Base-by-base conservation (phyloP, 2,329 filamentous ascomycete genomes). In the Colletotrichum incanum region DNA sequence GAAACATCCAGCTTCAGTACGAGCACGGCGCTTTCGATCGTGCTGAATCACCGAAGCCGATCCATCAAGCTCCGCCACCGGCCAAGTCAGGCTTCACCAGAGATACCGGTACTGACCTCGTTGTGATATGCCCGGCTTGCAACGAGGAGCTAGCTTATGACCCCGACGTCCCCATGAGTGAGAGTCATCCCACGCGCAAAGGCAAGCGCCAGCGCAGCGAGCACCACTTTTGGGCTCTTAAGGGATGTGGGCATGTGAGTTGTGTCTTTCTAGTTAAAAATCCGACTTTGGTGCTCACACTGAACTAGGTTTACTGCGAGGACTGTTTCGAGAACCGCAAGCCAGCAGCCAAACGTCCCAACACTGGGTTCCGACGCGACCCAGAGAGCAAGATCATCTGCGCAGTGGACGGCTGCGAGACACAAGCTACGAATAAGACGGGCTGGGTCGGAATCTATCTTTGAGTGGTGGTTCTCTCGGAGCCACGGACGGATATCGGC, bases 221-320 rank as follows among this genome's bases (percentile, higher is more conserved):
- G 82, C 92, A 94, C 78, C 93, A 98, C 77, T 96, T 98, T 74
- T 98, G 95, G 95, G 93, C 96, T 0, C 88, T 96, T 45, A 98
- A 95, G 82, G 88, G 88, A 63, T 99, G 96, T 80, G 96, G 96
- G 75, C 96, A 99, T 84, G 96, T 98, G 88, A 79, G 87, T 80
- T 37, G 69, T 28, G 76, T 55, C 16, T 7, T 49, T 12, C 20
- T 6, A 12, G 23, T 26, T 41, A 12, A 18, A 31, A 88, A 78
- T 86, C 80, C n/a, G 16, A 3, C 23, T 14, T n/a, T 43, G 18
- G 37, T 66, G 18, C 62, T 34, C 0, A 45, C 23, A 28, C 18
- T 23, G 23, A 23, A 12, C 14, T 52, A 92, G 90, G 90, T 92
- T 18, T 92, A 90, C 77, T 92, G 90, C 80, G 87, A 86, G 70